Base-by-base conservation (phyloP, 768 basidiomycete species). In the Favolaschia claudopus region DNA sequence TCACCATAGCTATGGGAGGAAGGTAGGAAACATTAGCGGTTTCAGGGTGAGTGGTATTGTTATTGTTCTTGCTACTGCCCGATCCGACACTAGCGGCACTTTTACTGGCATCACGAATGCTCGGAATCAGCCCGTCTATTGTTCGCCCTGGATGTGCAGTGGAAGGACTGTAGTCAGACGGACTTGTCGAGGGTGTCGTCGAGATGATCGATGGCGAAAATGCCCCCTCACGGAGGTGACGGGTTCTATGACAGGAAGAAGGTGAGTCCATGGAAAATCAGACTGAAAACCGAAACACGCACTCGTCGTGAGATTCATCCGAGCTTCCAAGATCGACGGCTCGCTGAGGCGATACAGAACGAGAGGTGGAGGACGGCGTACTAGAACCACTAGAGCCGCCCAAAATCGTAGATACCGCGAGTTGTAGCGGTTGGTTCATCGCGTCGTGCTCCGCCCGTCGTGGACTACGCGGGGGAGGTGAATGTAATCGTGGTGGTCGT, bases 161-260 rank as follows among this genome's bases (percentile, higher is more conserved):
- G 15, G 58, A 50, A 5, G 64, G 56, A 20, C 60, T 56, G 13
- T 48, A 62, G 6, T 66, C 59, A 5, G 63, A 65, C 5, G 54
- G 59, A 55, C 63, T 65, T 15, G 60, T 44, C n/a, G 66, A 54
- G 54, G 67, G 33, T 44, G 74, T 50, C 60, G 72, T 57, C 66
- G 65, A 69, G 58, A 67, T 63, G 48, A 50, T 73, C 70, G 79
- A 84, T 0, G 84, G 84, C 46, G 85, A 76, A 66, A 88, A 89
- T 7, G 89, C 91, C 51, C 87, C 89, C 77, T 92, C 89, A 37
- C 90, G 75, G 64, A 78, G 68, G 67, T 83, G 82, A 34, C 69
- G 60, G 22, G 77, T 68, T 63, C 71, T 73, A 42, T 56, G n/a
- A 62, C 13, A 67, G 54, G 54, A 40, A 48, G 39, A 36, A 49